Evolutionary conservation across 208 protist species (phyloP), one percentile per base, ranked within the genome.

Genomic region (Strigomonas galati): DNA sequence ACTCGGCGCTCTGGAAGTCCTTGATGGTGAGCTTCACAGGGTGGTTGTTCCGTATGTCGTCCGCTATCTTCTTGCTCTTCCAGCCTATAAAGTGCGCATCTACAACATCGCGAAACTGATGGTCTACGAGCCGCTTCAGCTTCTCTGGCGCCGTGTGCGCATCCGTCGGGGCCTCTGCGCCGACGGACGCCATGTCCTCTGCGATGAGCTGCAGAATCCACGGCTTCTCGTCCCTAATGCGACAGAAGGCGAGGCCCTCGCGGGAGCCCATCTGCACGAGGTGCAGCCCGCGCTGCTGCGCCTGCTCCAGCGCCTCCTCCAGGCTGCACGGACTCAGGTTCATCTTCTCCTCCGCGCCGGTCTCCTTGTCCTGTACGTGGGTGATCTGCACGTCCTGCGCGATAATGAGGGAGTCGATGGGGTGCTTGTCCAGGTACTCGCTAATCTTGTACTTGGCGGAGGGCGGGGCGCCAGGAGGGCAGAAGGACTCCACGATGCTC

Each of bases 31-130:
- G 60, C 67, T 91, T 88, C 40, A 94, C 91, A 1, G 84, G 78
- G 69, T 94, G 87, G 0, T 77, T 66, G 56, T 82, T 87, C 64
- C 74, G 72, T 23, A 96, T 71, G 54, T 93, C 88, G 56, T 91
- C 77, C 27, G 78, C 76, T 21, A 94, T 89, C 69, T 94, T 94
- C 61, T 93, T 92, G 78, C 85, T 91, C 56, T 82, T 80, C 91
- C 91, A 96, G 35, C 86, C 84, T 19, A 96, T 69, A 76, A 94
- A 93, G 65, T 96, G 91, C 2, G 91, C 74, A 57, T 96, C 91
- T 15, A 89, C 88, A 0, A 84, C 86, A 48, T 96, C 91, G 40
- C 91, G 85, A 58, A 96, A 96, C n/a, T 51, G 48, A 54, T 93
- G 82, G 43, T 93, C 87, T 9, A 92, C 73, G 4, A 87, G 71